These are phyloP conservation scores for Starmerella apis DNA, from an alignment of 805 yeast species.

Conservation along the genomic window DNA sequence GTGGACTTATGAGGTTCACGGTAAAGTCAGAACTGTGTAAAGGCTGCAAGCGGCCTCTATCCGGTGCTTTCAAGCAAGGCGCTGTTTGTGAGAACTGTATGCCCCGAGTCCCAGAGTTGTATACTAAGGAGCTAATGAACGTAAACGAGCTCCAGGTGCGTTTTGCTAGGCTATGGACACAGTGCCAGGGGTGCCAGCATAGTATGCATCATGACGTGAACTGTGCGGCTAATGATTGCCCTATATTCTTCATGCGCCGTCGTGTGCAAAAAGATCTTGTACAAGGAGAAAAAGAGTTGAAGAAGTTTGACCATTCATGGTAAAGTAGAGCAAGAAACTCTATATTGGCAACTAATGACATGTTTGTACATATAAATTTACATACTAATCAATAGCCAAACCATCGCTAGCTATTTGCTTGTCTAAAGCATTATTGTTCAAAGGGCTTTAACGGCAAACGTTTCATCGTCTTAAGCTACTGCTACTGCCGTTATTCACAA, in stretches of 20 bases:
- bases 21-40: constrained; percentile 81
- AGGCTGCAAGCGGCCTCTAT: constrained; percentile 73
- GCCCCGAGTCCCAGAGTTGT: constrained; percentile 60
- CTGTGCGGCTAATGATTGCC: constrained; percentile 93
- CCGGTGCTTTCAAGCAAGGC: constrained; percentile 44
- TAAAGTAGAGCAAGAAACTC: not conserved
- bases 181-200: constrained; percentile 96
- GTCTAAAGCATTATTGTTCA: too few relatives aligned
- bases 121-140: constrained; percentile 67
- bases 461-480: too few relatives aligned
- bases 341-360: not conserved
- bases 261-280: constrained; percentile 66
- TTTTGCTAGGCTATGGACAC: constrained; percentile 89
- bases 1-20: constrained; percentile 87
- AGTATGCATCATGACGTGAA: constrained; percentile 90
- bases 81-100: constrained; percentile 72
- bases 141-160: constrained; percentile 71
- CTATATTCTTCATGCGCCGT: constrained; percentile 93
- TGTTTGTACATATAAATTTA: not conserved
- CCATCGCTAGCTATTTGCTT: too few relatives aligned
- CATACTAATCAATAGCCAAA: not conserved
- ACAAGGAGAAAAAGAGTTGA: constrained; percentile 47
- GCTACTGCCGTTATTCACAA: not conserved
- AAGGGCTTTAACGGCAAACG: too few relatives aligned
- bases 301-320: constrained; percentile 48